Evolutionary conservation across 106 monocot species (phyloP).

Genomic region (Acorus gramineus): DNA sequence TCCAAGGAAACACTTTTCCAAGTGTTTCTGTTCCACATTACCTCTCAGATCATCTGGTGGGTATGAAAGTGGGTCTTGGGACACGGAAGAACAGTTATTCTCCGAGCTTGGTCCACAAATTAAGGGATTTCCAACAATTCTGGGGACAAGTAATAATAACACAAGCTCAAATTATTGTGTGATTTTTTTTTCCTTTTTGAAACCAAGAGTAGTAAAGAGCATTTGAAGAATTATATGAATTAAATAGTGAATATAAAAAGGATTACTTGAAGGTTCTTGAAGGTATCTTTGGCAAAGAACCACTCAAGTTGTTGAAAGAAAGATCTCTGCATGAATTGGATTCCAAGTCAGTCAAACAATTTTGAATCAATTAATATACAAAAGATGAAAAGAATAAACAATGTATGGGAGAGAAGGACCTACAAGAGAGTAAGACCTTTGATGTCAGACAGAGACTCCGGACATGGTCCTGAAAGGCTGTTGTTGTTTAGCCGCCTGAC

Average conservation of each 20-base stretch:
- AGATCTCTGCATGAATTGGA: constrained; percentile 50
- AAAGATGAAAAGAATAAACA: constrained; percentile 1
- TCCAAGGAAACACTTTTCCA: background rate
- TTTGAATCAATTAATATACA: background rate
- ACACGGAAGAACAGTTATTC: constrained; percentile 71
- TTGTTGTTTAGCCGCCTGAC: constrained; percentile 78
- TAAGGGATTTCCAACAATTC: constrained; percentile 81
- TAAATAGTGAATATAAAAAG: constrained; percentile 3
- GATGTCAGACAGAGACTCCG: constrained; percentile 75
- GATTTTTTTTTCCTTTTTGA: background rate
- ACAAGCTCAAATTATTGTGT: constrained; percentile 1
- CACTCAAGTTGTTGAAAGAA: constrained; percentile 86
- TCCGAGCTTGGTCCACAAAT: constrained; percentile 56
- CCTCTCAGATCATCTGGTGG: constrained; percentile 78
- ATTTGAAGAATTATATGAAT: background rate
- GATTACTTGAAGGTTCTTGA: constrained; percentile 86
- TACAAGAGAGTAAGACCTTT: constrained; percentile 86
- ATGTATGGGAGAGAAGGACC: constrained; percentile 7
- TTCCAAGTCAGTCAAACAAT: background rate
- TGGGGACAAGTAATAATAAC: constrained; percentile 17
- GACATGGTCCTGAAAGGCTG: constrained; percentile 72
- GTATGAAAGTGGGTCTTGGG: constrained; percentile 59
- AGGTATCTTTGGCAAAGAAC: constrained; percentile 55
- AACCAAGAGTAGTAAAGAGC: background rate
- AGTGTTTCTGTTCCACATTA: constrained; percentile 9